A percentile compares a stretch with the other conserved stretches of the same genome.
Conservation (phyloP, 768 basidiomycete genomes). For the Pulveroboletus ravenelii region DNA sequence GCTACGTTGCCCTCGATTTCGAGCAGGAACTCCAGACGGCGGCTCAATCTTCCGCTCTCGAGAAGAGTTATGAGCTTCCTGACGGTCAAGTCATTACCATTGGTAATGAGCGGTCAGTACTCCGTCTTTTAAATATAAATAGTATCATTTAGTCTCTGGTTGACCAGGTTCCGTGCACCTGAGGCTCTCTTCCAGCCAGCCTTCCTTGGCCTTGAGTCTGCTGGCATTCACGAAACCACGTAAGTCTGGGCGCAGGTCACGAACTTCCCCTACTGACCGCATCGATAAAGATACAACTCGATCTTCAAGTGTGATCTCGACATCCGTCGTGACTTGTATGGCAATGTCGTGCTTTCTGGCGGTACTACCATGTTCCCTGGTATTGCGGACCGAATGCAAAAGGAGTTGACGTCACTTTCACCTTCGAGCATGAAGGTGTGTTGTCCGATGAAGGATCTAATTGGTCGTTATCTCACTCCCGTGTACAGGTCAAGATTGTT, state of each 20-base stretch:
- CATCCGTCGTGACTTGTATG: constrained; percentile 33
- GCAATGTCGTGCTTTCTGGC: constrained; percentile 53
- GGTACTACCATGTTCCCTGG: constrained; percentile 96
- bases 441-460: neutral
- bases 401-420: constrained; percentile 75
- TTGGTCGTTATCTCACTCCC: neutral
- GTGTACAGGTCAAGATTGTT: constrained; percentile 74
- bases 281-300: constrained; percentile 46
- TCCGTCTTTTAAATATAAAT: neutral
- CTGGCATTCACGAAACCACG: constrained; percentile 78
- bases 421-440: constrained; percentile 84
- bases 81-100: constrained; percentile 91
- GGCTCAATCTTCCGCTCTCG: constrained; percentile 81
- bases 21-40: constrained; percentile 92
- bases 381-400: constrained; percentile 94
- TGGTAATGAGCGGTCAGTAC: constrained; percentile 54
- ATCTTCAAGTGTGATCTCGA: constrained; percentile 71
- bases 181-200: constrained; percentile 58
- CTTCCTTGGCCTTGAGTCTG: constrained; percentile 66
- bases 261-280: neutral
- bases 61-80: constrained; percentile 93
- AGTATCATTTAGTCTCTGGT: neutral
- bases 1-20: constrained; percentile 92
- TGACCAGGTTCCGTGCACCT: constrained; percentile 48
- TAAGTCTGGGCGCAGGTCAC: constrained; percentile 16